Evolutionary conservation across 345 rosid genomes (phyloP).

Genomic region (Citrus cavaleriei): DNA sequence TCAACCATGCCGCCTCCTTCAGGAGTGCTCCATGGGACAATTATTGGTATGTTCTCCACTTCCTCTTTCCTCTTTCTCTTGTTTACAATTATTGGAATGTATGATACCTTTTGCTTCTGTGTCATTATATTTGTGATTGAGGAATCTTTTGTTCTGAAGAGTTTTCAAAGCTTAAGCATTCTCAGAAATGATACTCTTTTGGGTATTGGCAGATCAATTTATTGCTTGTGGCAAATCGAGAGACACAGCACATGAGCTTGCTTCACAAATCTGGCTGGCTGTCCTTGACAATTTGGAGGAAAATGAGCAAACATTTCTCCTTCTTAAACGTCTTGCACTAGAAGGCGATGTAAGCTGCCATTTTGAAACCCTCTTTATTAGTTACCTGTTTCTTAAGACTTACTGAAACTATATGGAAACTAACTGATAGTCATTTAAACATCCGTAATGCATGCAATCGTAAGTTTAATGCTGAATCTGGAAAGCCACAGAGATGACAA

Average conservation of each 20-base stretch:
- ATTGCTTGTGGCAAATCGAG: conserved; percentile 72
- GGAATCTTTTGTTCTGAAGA: not conserved
- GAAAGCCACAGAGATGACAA: not conserved
- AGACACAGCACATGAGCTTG: conserved; percentile 69
- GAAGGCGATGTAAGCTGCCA: conserved; percentile 64
- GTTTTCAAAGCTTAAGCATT: not conserved
- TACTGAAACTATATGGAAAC: not conserved
- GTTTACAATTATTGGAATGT: too few relatives aligned
- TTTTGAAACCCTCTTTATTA: not conserved
- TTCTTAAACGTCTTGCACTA: conserved; percentile 69
- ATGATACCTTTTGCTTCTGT: too few relatives aligned
- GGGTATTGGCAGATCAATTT: conserved; percentile 66
- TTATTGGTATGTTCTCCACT: conserved; percentile 55
- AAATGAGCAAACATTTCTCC: conserved; percentile 59
- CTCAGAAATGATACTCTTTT: not conserved
- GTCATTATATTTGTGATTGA: not conserved
- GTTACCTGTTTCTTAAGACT: not conserved
- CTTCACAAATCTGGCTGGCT: conserved; percentile 78
- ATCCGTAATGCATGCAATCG: not conserved
- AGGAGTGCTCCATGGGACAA: conserved; percentile 72
- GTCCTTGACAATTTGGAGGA: conserved; percentile 84
- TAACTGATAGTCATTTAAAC: not conserved
- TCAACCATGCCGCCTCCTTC: conserved; percentile 53
- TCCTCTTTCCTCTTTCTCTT: not conserved
- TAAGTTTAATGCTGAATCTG: not conserved